Evolutionary conservation across 495 filamentous ascomycete species (phyloP).

Genomic region (Amphirosellinia nigrospora): DNA sequence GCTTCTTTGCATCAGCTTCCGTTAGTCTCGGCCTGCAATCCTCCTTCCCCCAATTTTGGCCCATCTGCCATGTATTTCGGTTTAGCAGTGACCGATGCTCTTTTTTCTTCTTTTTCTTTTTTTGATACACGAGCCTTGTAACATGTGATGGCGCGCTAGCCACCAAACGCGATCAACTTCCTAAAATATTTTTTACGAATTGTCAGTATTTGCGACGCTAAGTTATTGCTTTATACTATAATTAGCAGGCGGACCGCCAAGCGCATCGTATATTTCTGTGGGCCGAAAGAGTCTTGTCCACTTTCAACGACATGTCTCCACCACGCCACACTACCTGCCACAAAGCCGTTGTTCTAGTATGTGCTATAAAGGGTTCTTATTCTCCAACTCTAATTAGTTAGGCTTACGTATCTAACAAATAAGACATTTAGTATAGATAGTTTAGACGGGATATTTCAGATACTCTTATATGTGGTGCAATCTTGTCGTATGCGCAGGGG

Average conservation of each 20-base stretch:
- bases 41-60: not conserved
- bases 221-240: not conserved
- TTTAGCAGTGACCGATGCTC: not conserved
- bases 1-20: not conserved
- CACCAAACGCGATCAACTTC: too few species aligned
- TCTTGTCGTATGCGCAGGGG: not conserved
- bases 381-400: not conserved
- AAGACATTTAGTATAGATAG: not conserved
- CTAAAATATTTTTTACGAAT: too few species aligned
- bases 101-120: too few species aligned
- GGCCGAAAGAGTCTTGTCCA: not conserved
- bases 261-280: not conserved
- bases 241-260: not conserved
- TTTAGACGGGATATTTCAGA: not conserved
- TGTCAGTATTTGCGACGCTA: not conserved
- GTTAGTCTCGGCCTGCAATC: not conserved
- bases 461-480: not conserved
- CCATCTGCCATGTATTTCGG: not conserved
- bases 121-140: not conserved
- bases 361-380: not conserved
- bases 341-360: not conserved
- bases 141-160: not conserved
- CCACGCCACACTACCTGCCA: not conserved
- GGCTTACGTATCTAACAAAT: not conserved
- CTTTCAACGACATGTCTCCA: not conserved